Percentiles rank a stretch among this genome's conserved stretches.
These are phyloP conservation scores for Penicillium fimorum DNA, from an alignment of 495 filamentous ascomycete genomes.

Conservation along the genomic window DNA sequence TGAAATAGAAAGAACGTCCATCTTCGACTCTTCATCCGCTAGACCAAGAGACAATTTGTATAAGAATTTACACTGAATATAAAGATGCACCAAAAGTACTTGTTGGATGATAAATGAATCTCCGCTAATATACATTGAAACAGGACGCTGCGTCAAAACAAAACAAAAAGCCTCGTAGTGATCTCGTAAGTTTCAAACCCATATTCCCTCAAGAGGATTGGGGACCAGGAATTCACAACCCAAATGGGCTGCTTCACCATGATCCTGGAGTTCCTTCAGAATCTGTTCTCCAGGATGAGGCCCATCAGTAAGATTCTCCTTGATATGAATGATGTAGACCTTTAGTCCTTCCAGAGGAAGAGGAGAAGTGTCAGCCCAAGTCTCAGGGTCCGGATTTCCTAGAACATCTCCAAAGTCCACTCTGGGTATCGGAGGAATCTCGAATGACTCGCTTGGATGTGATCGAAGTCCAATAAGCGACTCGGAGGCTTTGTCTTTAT, in stretches of 20 bases:
- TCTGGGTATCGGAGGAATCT: slow-evolving; percentile 5
- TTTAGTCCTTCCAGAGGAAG: slow-evolving; percentile 52
- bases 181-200: slow-evolving; percentile 22
- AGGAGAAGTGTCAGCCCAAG: slow-evolving; percentile 24
- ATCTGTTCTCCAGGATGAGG: slow-evolving; percentile 62
- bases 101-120: neutral
- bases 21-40: neutral
- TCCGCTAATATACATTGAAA: neutral
- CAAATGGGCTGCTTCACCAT: slow-evolving; percentile 58
- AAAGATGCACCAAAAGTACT: neutral
- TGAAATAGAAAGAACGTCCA: neutral
- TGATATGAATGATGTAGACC: slow-evolving; percentile 81
- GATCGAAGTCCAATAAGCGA: slow-evolving; percentile 1
- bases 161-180: neutral
- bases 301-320: slow-evolving; percentile 69
- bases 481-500: slow-evolving; percentile 8
- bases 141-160: neutral
- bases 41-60: neutral
- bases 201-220: slow-evolving; percentile 50
- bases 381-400: slow-evolving; percentile 13
- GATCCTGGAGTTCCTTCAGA: slow-evolving; percentile 59
- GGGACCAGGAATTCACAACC: slow-evolving; percentile 80
- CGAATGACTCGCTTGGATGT: neutral
- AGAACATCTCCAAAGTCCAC: slow-evolving; percentile 14
- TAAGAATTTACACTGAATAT: neutral